A percentile compares a stretch with the other conserved stretches of the same genome.
phyloP scores from a whole-genome alignment of 768 basidiomycete species.

The Boletales sp. region DNA sequence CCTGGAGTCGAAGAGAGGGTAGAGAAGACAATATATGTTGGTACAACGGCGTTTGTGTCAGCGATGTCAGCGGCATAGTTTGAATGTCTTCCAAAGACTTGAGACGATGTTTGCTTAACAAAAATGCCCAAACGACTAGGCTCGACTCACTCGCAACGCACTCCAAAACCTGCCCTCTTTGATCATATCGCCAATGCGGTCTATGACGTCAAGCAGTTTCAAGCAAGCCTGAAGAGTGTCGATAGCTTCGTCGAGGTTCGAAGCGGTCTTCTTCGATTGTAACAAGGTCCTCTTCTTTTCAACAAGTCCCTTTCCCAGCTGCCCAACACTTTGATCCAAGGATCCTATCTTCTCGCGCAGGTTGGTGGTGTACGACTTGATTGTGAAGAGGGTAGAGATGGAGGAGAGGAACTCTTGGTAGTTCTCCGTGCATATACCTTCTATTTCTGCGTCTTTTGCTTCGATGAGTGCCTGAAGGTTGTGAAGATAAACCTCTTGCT shows the following conservation, averaged over 20 bases:
- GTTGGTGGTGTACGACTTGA: conserved; percentile 94
- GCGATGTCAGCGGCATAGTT: conserved; percentile 79
- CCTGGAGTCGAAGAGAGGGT: conserved; percentile 83
- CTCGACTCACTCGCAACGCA: conserved; percentile 76
- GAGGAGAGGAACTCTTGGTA: conserved; percentile 98
- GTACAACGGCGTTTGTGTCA: conserved; percentile 92
- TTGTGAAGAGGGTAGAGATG: conserved; percentile 92
- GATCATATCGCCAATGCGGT: conserved; percentile 92
- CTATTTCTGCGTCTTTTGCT: conserved; percentile 94
- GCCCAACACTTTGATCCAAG: conserved; percentile 82
- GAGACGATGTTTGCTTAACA: conserved; percentile 27
- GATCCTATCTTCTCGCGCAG: conserved; percentile 89
- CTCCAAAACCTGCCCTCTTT: conserved; percentile 95
- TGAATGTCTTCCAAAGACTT: conserved; percentile 96
- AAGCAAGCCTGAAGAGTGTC: conserved; percentile 93
- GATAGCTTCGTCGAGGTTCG: conserved; percentile 94
- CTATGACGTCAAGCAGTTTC: conserved; percentile 87
- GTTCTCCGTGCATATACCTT: conserved; percentile 92
- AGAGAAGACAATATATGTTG: conserved; percentile 88
- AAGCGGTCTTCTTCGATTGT: conserved; percentile 88
- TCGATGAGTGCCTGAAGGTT: conserved; percentile 85
- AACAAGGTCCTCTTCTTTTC: conserved; percentile 91
- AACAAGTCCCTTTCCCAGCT: conserved; percentile 82
- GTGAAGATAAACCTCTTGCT: conserved; percentile 86
- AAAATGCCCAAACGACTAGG: conserved; percentile 13